These are phyloP conservation scores for Epichloe glyceriae DNA, from an alignment of 2,329 filamentous ascomycete genomes.

Conservation along the genomic window DNA sequence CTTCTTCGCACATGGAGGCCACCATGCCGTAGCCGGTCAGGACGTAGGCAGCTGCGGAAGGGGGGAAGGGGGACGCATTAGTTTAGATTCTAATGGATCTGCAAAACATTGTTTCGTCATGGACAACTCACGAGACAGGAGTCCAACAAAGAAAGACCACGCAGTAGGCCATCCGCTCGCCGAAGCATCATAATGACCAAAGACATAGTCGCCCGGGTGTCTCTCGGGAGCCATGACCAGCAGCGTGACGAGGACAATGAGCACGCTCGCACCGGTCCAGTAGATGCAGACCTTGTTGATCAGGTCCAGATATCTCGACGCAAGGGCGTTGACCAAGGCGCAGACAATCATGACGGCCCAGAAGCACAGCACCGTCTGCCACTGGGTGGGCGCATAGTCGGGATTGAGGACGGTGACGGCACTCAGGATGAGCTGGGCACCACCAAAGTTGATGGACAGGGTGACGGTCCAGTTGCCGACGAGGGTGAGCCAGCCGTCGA, in stretches of 20 bases:
- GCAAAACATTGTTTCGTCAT: no score
- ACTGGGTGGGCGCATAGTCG: constrained; percentile 43
- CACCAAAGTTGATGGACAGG: constrained; percentile 58
- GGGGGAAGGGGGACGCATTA: no score
- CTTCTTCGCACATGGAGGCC: constrained; percentile 45
- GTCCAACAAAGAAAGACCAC: constrained; percentile 43
- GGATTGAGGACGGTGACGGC: constrained; percentile 54
- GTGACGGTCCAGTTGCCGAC: constrained; percentile 60
- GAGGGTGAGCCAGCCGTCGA: constrained; percentile 62
- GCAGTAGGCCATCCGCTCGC: constrained; percentile 57
- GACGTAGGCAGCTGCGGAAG: constrained; percentile 22
- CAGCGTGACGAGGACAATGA: constrained; percentile 57
- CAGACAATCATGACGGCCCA: constrained; percentile 51
- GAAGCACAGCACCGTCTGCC: constrained; percentile 68
- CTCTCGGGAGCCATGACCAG: constrained; percentile 52
- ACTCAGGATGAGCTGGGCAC: constrained; percentile 54
- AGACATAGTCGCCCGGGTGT: constrained; percentile 53
- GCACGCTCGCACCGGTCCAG: constrained; percentile 58
- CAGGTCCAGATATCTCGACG: constrained; percentile 42
- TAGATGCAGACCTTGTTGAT: constrained; percentile 61
- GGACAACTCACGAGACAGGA: constrained; percentile 31
- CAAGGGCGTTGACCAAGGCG: constrained; percentile 55
- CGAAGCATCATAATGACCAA: constrained; percentile 53
- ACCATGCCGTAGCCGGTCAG: constrained; percentile 38
- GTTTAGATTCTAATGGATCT: no score